phyloP scores from a whole-genome alignment of 2,329 filamentous ascomycete species.

The Xylaria arbuscula region DNA sequence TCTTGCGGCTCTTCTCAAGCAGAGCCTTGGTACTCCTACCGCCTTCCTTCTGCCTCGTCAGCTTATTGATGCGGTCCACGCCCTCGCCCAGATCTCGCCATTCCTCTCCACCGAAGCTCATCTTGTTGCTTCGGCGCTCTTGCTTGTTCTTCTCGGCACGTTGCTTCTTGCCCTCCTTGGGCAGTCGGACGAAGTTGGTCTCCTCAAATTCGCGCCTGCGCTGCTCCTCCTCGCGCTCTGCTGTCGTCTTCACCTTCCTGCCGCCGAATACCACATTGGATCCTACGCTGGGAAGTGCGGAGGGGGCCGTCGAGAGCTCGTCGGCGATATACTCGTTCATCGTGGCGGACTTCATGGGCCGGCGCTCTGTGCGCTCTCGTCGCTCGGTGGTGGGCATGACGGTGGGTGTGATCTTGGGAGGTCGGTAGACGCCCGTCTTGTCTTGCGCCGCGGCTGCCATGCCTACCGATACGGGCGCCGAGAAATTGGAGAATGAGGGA shows the following conservation, averaged over 20 bases:
- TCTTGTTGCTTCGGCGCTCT: constrained; percentile 61
- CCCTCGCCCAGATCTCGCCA: constrained; percentile 88
- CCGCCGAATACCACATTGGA: constrained; percentile 86
- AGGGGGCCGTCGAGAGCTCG: constrained; percentile 83
- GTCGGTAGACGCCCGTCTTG: constrained; percentile 81
- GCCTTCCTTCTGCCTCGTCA: constrained; percentile 77
- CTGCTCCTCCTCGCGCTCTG: constrained; percentile 79
- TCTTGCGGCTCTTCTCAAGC: constrained; percentile 88
- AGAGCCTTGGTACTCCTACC: constrained; percentile 68
- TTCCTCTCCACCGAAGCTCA: constrained; percentile 90
- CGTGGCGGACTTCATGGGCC: constrained; percentile 79
- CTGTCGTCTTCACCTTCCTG: constrained; percentile 79
- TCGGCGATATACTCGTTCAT: constrained; percentile 92
- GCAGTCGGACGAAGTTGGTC: constrained; percentile 87
- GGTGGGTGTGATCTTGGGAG: constrained; percentile 87
- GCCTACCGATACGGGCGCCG: constrained; percentile 50
- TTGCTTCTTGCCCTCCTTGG: constrained; percentile 89
- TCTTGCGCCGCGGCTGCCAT: constrained; percentile 54
- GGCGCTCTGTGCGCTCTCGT: constrained; percentile 70
- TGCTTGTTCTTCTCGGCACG: constrained; percentile 70
- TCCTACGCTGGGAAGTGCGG: constrained; percentile 90
- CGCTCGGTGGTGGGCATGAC: constrained; percentile 78
- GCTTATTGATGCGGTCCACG: constrained; percentile 83
- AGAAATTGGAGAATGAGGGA: constrained; percentile 48
- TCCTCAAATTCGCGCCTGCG: constrained; percentile 92